Conservation (phyloP, 768 basidiomycete genomes). For the Rhodosporidiobolus sp. region DNA sequence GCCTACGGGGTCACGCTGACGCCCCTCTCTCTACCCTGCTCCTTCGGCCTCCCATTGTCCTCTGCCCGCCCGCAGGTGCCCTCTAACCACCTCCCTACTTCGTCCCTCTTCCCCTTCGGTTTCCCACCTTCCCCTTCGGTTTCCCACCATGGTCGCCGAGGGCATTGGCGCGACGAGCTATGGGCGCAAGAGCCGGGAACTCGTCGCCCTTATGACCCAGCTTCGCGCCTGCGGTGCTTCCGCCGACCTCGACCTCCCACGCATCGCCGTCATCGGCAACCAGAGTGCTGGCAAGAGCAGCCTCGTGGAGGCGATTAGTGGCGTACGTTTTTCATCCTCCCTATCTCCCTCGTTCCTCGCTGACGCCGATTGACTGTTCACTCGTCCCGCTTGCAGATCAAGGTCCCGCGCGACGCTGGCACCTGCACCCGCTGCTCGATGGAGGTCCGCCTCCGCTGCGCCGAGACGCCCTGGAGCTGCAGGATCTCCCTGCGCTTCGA, state of each 20-base stretch:
- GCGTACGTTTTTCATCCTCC: constrained; percentile 47
- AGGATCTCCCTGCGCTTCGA: constrained; percentile 54
- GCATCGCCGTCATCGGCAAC: constrained; percentile 59
- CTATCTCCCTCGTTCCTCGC: not conserved
- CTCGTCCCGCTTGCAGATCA: constrained; percentile 50
- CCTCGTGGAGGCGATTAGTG: constrained; percentile 57
- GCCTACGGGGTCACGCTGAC: no score
- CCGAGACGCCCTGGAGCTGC: constrained; percentile 45
- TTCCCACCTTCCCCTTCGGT: no score
- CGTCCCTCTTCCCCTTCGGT: no score
- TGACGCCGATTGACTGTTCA: not conserved
- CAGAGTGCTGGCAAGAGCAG: constrained; percentile 55
- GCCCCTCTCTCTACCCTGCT: no score
- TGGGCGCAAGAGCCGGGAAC: not conserved
- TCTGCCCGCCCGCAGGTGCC: no score
- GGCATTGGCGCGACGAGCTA: constrained; percentile 10
- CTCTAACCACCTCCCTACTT: no score
- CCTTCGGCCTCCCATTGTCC: no score
- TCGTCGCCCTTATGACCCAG: constrained; percentile 12
- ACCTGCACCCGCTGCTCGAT: constrained; percentile 55
- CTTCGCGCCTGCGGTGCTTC: constrained; percentile 14
- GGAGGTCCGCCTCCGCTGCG: constrained; percentile 48
- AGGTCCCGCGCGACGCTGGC: constrained; percentile 56
- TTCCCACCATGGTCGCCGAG: not conserved
- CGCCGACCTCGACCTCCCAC: constrained; percentile 55